Base-by-base conservation (phyloP, 768 basidiomycete genomes). In the Plicaturopsis crispa region DNA sequence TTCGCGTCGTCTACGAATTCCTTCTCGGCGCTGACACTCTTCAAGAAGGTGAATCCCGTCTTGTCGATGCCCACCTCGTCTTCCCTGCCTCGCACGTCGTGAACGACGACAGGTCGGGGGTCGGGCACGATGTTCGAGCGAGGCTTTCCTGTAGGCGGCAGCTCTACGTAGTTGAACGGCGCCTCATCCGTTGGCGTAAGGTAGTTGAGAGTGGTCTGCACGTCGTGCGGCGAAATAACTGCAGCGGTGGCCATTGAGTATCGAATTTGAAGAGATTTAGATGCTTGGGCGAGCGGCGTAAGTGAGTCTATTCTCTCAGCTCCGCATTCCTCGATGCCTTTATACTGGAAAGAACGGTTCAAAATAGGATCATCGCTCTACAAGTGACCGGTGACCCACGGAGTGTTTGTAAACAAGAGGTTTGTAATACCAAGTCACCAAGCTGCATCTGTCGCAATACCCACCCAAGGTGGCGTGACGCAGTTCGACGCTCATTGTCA, bases 41-140 rank as follows among this genome's bases (percentile, higher is more conserved):
- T 50, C 19, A 59, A 36, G 45, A 64, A 64, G 45, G 63, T 59
- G 51, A 73, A 73, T n/a, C 72, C 71, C n/a, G 61, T 59, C 35
- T 50, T 50, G 38, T 71, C 68, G 28, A 66, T 8, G 2, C 36
- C 51, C 35, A 55, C 56, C 11, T 47, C 22, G 31, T 39, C 46
- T 36, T 63, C 64, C 18, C 60, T 54, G 2, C 62, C 62, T 12
- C 61, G 57, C 24, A 61, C 17, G 39, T 67, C 53, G 37, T 62
- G 45, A 30, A 66, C 54, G 19, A 50, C 37, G 20, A 53, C 46
- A 36, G 43, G 38, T 38, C 38, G 47, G 17, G 37, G 19, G 32
- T 47, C 48, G 11, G 32, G 38, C n/a, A 54, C 53, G 18, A 65
- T 21, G 42, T 67, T 67, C 33, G 46, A 37, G 42, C 20, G 56